Evolutionary conservation across 768 basidiomycete species (phyloP), one percentile per base, ranked within the genome.

Genomic region (Infundibulicybe gibba): DNA sequence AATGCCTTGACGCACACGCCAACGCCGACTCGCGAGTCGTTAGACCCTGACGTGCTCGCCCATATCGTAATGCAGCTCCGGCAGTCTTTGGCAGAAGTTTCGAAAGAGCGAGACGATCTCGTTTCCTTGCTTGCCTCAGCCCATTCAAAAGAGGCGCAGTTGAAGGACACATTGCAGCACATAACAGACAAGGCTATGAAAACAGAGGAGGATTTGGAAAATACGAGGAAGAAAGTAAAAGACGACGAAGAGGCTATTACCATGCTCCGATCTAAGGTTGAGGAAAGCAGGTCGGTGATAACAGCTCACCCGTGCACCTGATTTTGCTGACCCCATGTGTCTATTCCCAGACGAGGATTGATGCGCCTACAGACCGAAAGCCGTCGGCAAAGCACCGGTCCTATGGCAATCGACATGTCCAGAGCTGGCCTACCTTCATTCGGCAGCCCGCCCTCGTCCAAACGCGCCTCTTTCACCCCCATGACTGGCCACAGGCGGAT

Each of bases 301-400:
- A n/a, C n/a, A n/a, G 41, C 34, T 54, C 13, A 32, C 41, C 45
- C 40, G 16, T 37, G 14, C 32, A 30, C 31, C 33, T 21, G 40
- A 34, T 51, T 10, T 48, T 47, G 32, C 45, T 48, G 54, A 11
- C 37, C 13, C 42, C 35, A 40, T 49, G 31, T 48, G 15, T 31
- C 51, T 44, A 12, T 39, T 54, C 31, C 20, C 59, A 90, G 90
- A 55, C 85, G 90, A 39, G 90, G 88, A 19, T 72, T 93, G 43
- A 93, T 93, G 90, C 79, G 87, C 14, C 73, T 93, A 8, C 90
- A 93, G 60, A 80, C 82, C 8, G 89, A 93, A 62, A 86, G 70
- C 55, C 72, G 83, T 45, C 74, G 87, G 21, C 75, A 79, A 52
- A 85, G 83, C 60, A 68, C 72, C 44, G 58, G 44, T 51, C 71